Base-by-base conservation (phyloP, 2,329 filamentous ascomycete genomes). In the Ascochyta clinopodiicola region DNA sequence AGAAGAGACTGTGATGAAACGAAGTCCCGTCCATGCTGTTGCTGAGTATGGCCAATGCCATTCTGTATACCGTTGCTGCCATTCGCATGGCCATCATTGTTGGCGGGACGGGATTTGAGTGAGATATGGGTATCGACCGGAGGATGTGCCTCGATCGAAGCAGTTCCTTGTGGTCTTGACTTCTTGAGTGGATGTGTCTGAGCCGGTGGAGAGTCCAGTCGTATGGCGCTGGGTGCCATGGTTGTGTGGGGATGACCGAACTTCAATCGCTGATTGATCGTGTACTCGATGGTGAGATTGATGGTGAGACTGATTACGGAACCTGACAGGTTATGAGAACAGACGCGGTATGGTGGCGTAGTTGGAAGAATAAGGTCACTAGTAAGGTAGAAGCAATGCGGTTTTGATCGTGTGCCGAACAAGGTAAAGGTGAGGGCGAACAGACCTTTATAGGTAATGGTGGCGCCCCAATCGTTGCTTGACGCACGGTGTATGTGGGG, bases 221-320 rank as follows among this genome's bases (percentile, higher is more conserved):
- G 61, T 39, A 73, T 61, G 36, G 71, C 48, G 55, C 70, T 68
- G 13, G 71, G 71, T 37, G 70, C 71, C 71, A 74, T 74, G 3
- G 24, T 38, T 1, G 13, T 27, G 36, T 31, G 24, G 15, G 13
- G 32, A 27, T 17, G 17, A n/a, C 27, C 19, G 10, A 10, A 29
- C 32, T 32, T 39, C 32, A 37, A 31, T 51, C 39, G 6, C 13
- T 15, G n/a, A 10, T 17, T 27, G 21, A 25, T 7, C 4, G 27
- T 24, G 4, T 24, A 21, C 3, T 13, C 6, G 2, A 25, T 8
- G n/a, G 21, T 13, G 4, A 21, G 6, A 25, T 27, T 27, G 19
- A 12, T 1, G 37, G 4, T 25, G 37, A 39, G 10, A 12, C 32
- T 34, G 15, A 8, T 15, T 40, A 8, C 7, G n/a, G 27, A 10